Base-by-base conservation (phyloP, 2,329 filamentous ascomycete species). In the Ophiognomonia clavigignenti-juglandacearum region DNA sequence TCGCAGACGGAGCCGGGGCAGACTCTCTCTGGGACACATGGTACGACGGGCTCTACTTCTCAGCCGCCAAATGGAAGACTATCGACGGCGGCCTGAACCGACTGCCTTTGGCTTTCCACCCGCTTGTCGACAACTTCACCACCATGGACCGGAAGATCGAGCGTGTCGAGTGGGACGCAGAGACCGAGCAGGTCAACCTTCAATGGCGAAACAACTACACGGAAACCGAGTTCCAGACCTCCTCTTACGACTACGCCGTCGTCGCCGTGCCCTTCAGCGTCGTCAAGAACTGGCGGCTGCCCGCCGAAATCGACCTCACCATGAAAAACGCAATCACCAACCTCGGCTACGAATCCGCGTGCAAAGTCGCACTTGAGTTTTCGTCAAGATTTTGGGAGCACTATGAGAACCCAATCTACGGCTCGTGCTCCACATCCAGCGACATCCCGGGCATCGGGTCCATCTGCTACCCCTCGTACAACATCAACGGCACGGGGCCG, bases 381-480 rank as follows among this genome's bases (percentile, higher is more conserved):
- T 69, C 75, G 48, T 80, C 83, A 0, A 79, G 85, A 2, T 80
- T 78, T 66, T 79, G 74, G 75, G 74, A 78, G 57, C 68, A 72
- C 48, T 64, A 64, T 40, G 60, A 65, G 24, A 68, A 68, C 39
- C 73, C 74, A 5, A 87, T 88, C 59, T 70, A 77, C 50, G 84
- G 85, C 11, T 79, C 82, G 6, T 86, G 83, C 57, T 77, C 74
- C 38, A 71, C 71, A 3, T 53, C 54, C 1, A 75, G 72, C 2
- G 76, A 85, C 53, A 82, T 85, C 45, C 72, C 79, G 0, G 77
- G 78, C 22, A 72, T 86, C 45, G 78, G 80, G 20, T 72, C 64
- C 38, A 71, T 85, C 51, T 86, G 82, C 70, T 87, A 86, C 61
- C 83, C 83, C 0, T 75, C 76, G 6, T 86, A 85, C 66, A 70